Conservation (phyloP, 345 rosid species). For the Populus euphratica region DNA sequence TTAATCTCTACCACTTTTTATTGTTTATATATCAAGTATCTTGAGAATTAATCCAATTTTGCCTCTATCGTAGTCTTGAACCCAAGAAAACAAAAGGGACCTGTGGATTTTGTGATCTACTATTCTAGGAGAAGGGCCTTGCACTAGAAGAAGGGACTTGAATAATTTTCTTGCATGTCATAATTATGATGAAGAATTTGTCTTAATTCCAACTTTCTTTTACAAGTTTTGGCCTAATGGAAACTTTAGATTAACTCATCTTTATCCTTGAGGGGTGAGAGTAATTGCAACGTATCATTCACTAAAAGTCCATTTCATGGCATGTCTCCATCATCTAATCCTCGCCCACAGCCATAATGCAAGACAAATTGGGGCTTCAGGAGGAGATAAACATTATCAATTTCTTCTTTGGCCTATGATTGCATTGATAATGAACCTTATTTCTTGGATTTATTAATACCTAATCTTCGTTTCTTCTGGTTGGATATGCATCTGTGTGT, state of each 20-base stretch:
- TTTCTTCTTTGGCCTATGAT: background rate
- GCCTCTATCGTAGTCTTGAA: background rate
- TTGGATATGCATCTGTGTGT: background rate
- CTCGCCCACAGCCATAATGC: background rate
- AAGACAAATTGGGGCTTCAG: background rate
- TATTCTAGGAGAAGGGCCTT: too few relatives aligned
- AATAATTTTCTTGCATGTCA: background rate
- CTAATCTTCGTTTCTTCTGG: background rate
- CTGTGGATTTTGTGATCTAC: background rate
- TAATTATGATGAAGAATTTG: background rate
- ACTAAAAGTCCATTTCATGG: background rate
- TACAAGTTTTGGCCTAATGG: background rate
- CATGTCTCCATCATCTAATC: background rate
- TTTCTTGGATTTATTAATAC: background rate
- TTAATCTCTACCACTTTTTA: too few relatives aligned
- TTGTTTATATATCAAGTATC: background rate
- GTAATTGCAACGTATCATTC: background rate
- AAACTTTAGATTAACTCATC: background rate
- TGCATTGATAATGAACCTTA: background rate
- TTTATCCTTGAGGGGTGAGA: background rate
- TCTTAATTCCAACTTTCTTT: background rate
- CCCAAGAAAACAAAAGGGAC: background rate
- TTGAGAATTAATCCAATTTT: background rate
- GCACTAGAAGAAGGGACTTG: too few relatives aligned
- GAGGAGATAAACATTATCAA: background rate